Evolutionary conservation across 106 monocot genomes (phyloP).

Genomic region (Dactylorhiza incarnata): DNA sequence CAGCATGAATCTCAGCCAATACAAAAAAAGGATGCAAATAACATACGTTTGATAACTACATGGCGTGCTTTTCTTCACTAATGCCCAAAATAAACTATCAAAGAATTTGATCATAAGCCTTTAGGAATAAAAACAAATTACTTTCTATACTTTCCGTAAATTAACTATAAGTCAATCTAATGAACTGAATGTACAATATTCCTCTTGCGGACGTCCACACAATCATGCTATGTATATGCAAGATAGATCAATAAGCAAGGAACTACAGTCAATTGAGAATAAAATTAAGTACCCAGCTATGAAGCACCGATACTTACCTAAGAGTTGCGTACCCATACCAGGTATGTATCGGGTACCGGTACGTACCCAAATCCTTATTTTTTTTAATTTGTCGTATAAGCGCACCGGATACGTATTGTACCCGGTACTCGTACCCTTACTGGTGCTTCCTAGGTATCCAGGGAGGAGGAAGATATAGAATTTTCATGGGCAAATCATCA

Average conservation of each 20-base stretch:
- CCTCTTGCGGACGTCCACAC: background rate
- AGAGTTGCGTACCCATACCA: too few species aligned
- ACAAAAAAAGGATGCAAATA: background rate
- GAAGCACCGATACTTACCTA: too few species aligned
- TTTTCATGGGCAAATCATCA: constrained; percentile 1
- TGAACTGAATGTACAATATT: background rate
- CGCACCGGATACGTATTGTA: too few species aligned
- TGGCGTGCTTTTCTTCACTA: background rate
- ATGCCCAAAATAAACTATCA: background rate
- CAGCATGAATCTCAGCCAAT: background rate
- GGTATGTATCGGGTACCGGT: too few species aligned
- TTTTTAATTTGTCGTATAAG: too few species aligned
- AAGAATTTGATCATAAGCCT: background rate
- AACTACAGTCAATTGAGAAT: background rate
- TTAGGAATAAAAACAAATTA: background rate
- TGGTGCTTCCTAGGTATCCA: background rate
- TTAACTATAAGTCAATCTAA: background rate
- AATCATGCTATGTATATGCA: background rate
- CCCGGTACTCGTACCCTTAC: too few species aligned
- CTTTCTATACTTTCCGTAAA: background rate
- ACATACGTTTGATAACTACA: background rate
- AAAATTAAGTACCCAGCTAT: too few species aligned
- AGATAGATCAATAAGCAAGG: background rate
- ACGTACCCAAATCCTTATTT: too few species aligned
- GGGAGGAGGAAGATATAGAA: background rate